These are phyloP conservation scores for Tolypocladium pustulatum DNA, from an alignment of 2,329 filamentous ascomycete species.

Conservation along the genomic window DNA sequence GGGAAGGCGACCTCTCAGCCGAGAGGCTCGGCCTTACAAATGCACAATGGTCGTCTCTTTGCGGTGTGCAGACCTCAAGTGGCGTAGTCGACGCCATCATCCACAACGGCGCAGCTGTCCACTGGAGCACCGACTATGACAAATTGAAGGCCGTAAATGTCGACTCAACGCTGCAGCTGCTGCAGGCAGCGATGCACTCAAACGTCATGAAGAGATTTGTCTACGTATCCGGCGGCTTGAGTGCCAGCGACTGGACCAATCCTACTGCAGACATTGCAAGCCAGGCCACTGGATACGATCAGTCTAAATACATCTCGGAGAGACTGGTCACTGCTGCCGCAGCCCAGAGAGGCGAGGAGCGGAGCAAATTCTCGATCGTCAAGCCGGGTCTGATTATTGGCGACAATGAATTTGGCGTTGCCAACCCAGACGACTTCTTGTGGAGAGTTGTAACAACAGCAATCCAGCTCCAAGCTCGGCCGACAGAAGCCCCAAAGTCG, in stretches of 20 bases:
- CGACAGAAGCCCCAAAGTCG: not conserved
- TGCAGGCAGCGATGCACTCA: not conserved
- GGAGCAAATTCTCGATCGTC: not conserved
- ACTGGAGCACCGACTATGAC: not conserved
- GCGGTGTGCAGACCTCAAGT: not conserved
- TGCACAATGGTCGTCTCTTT: not conserved
- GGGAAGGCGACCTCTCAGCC: not conserved
- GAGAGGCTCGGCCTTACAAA: not conserved
- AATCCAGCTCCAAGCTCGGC: not conserved
- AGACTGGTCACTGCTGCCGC: not conserved
- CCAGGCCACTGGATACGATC: not conserved
- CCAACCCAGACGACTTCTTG: not conserved
- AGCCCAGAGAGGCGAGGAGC: not conserved
- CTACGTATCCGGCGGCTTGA: not conserved
- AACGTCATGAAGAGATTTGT: not conserved
- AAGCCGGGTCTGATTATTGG: not conserved
- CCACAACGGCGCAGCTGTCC: not conserved
- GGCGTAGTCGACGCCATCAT: not conserved
- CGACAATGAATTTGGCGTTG: not conserved
- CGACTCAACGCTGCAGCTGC: not conserved
- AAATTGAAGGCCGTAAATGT: not conserved
- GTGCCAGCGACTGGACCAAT: not conserved
- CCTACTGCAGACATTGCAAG: not conserved
- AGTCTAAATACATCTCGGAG: not conserved
- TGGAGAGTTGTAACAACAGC: not conserved